Percentiles rank a stretch among this genome's conserved stretches.
phyloP scores from a whole-genome alignment of 2,329 filamentous ascomycete species.

The Pseudogymnoascus sp. region DNA sequence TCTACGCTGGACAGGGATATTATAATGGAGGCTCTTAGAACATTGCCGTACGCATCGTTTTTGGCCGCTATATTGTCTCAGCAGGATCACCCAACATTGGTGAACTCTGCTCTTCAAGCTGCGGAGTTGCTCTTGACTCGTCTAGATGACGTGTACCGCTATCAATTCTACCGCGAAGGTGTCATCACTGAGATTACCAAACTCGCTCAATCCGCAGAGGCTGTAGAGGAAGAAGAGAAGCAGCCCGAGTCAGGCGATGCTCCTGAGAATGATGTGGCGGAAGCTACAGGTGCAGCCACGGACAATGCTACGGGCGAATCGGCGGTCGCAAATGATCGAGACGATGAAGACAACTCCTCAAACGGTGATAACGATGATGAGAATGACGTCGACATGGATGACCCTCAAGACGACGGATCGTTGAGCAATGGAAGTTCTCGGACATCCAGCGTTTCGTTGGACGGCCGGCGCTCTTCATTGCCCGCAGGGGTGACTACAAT shows the following conservation, averaged over 20 bases:
- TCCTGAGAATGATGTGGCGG: slow-evolving; percentile 15
- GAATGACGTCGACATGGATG: slow-evolving; percentile 44
- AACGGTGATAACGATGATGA: slow-evolving; percentile 45
- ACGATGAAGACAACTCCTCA: slow-evolving; percentile 40
- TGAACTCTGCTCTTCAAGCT: slow-evolving; percentile 80
- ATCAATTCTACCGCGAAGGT: slow-evolving; percentile 95
- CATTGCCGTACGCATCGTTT: slow-evolving; percentile 92
- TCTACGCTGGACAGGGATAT: slow-evolving; percentile 85
- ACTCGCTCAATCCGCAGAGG: slow-evolving; percentile 45
- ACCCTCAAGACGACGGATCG: slow-evolving; percentile 38
- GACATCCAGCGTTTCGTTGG: slow-evolving; percentile 56
- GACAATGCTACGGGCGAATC: slow-evolving; percentile 25
- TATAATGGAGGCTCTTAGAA: slow-evolving; percentile 73
- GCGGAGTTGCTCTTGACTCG: slow-evolving; percentile 80
- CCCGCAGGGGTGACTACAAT: slow-evolving; percentile 47
- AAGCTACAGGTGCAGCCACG: slow-evolving; percentile 16
- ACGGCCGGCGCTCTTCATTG: slow-evolving; percentile 43
- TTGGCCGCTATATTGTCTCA: slow-evolving; percentile 91
- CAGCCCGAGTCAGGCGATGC: slow-evolving; percentile 14
- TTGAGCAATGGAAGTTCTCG: slow-evolving; percentile 41
- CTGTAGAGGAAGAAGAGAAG: slow-evolving; percentile 13
- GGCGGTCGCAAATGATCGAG: slow-evolving; percentile 15
- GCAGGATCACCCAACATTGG: slow-evolving; percentile 80
- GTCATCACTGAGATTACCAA: slow-evolving; percentile 87
- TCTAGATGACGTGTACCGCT: slow-evolving; percentile 79